A percentile compares a stretch with the other conserved stretches of the same genome.
Evolutionary conservation across 371 early-diverging fungal genomes (phyloP).

Genomic region (Saksenaea oblongispora): DNA sequence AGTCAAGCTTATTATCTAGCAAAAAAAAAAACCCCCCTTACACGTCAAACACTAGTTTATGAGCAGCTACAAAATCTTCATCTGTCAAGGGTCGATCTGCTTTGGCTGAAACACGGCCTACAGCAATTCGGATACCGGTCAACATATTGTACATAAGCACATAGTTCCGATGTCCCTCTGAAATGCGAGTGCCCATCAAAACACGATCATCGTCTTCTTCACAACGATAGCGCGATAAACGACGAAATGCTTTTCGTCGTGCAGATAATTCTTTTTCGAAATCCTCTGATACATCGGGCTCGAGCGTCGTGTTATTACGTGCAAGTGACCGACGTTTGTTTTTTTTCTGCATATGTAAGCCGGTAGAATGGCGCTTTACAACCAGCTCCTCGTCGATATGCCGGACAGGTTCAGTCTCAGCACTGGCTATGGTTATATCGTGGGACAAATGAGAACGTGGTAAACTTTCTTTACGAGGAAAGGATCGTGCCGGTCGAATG

Average conservation of each 20-base stretch:
- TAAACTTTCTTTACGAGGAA: conserved; percentile 9
- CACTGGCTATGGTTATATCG: conserved; percentile 13
- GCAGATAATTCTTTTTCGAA: conserved; percentile 30
- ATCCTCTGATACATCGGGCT: conserved; percentile 19
- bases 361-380: conserved; percentile 24
- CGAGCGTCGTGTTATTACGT: conserved; percentile 9
- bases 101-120: conserved; percentile 77
- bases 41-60: conserved; percentile 92
- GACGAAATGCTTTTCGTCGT: conserved; percentile 32
- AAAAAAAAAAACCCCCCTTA: conserved; percentile 39
- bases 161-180: conserved; percentile 63
- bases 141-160: conserved; percentile 96
- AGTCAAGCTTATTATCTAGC: not conserved
- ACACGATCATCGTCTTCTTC: conserved; percentile 48
- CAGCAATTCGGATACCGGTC: conserved; percentile 84
- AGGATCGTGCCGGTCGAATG: not conserved
- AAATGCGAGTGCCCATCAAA: conserved; percentile 60
- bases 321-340: conserved; percentile 7
- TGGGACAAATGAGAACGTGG: conserved; percentile 16
- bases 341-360: conserved; percentile 9
- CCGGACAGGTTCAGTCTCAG: conserved; percentile 25
- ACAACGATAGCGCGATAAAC: conserved; percentile 24
- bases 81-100: conserved; percentile 64
- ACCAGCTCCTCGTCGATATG: not conserved
- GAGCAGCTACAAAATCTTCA: conserved; percentile 80